Evolutionary conservation across 2,329 filamentous ascomycete genomes (phyloP).

Genomic region (Cordyceps cateniannulata): DNA sequence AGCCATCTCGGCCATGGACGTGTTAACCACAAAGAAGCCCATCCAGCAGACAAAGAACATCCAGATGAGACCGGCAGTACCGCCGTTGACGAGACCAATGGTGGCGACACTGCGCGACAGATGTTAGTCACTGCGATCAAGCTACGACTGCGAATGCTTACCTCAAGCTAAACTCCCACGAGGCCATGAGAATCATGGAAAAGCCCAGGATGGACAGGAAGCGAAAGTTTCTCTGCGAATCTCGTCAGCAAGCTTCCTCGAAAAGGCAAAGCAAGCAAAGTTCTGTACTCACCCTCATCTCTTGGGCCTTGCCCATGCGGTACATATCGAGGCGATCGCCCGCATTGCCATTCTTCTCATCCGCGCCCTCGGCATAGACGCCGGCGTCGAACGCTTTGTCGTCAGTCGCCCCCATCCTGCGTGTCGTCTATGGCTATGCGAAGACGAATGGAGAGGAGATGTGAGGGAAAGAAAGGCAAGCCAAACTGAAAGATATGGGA

Average conservation of each 20-base stretch:
- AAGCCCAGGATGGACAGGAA: conserved; percentile 42
- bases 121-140: not conserved
- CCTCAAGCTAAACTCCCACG: conserved; percentile 38
- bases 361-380: conserved; percentile 16
- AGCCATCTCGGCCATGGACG: conserved; percentile 43
- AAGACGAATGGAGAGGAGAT: not conserved
- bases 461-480: not conserved
- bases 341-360: conserved; percentile 22
- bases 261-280: not conserved
- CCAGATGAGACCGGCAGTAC: conserved; percentile 40
- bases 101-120: conserved; percentile 13
- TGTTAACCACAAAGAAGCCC: conserved; percentile 32
- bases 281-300: conserved; percentile 31
- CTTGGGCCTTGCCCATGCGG: conserved; percentile 43
- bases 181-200: conserved; percentile 37
- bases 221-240: conserved; percentile 34
- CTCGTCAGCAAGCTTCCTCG: not conserved
- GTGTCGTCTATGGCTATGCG: not conserved
- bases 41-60: conserved; percentile 33
- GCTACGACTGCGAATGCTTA: conserved; percentile 13
- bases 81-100: conserved; percentile 32
- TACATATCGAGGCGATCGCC: conserved; percentile 38
- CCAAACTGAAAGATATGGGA: not conserved
- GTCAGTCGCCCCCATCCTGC: not conserved
- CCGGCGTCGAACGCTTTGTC: not conserved